Conservation (phyloP, 2,329 filamentous ascomycete species). For the Pseudohalonectria lignicola region DNA sequence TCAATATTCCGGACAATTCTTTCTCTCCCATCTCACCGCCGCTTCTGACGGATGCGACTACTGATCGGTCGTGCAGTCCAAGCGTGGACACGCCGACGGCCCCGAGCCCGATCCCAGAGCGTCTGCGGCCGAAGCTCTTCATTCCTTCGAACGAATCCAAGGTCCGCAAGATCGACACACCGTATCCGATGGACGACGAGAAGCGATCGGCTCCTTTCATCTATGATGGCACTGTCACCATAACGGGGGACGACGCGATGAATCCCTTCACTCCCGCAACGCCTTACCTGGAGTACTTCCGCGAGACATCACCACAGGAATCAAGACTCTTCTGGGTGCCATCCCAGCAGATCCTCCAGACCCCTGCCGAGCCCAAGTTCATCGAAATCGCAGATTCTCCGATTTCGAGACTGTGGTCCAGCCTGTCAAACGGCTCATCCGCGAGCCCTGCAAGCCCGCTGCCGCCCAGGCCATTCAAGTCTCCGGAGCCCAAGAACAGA, state of each 20-base stretch:
- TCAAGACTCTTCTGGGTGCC: background rate
- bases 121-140: conserved; percentile 16
- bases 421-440: no score
- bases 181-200: background rate
- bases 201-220: background rate
- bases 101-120: conserved; percentile 19
- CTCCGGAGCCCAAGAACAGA: no score
- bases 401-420: background rate
- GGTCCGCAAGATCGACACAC: background rate
- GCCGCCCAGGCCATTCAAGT: no score
- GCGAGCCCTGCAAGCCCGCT: no score
- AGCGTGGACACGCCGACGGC: conserved; percentile 19
- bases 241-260: no score
- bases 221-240: background rate
- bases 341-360: background rate
- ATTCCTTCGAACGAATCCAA: conserved; percentile 8
- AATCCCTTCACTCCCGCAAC: background rate
- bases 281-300: background rate
- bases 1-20: background rate
- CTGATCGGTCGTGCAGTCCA: no score
- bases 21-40: background rate
- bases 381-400: background rate
- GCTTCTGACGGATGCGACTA: no score
- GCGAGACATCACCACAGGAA: background rate
- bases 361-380: background rate